Evolutionary conservation across 352 stramenopile species (phyloP), one percentile per base, ranked within the genome.

Genomic region (Phytopythium boreale): DNA sequence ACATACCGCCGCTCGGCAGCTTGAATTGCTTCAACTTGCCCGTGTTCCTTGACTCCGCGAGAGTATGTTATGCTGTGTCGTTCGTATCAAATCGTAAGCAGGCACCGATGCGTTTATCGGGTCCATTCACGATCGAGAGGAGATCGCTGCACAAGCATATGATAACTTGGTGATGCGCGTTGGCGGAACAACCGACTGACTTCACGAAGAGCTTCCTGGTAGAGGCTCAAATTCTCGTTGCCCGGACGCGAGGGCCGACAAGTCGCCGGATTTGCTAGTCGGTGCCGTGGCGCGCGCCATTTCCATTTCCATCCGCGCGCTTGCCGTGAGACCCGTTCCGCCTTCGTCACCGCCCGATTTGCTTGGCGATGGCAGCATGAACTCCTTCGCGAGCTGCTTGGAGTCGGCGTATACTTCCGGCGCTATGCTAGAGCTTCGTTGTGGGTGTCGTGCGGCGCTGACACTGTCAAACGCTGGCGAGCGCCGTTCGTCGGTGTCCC

Each of bases 301-400:
- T 39, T 62, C 41, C 41, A 52, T 37, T 12, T 62, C 24, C 24
- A 52, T 52, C 27, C 56, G 37, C 15, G 56, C 24, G 29, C 56
- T 58, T 4, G 29, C 27, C 20, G 51, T 43, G 51, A 43, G 27
- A 8, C 5, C 5, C 14, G 41, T 20, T 7, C 37, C 29, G 22
- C n/a, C n/a, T 26, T 62, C 41, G 7, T 62, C 36, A 4, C 20
- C 14, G 11, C 22, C 24, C 22, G 22, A 24, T 20, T 62, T 43
- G 27, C 37, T 27, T n/a, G 37, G 51, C 9, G 51, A 26, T 26
- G 24, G 24, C 22, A 37, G 26, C 56, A 49, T 53, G 7, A 52
- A 62, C 56, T 49, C 56, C 56, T 62, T 64, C 27, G 31, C 47
- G 27, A 56, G 20, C 27, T 31, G 26, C 20, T 47, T 56, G 29